Percentiles rank a stretch among this genome's conserved stretches.
Evolutionary conservation across 345 rosid genomes (phyloP).

Genomic region (Geranium rotundifolium): DNA sequence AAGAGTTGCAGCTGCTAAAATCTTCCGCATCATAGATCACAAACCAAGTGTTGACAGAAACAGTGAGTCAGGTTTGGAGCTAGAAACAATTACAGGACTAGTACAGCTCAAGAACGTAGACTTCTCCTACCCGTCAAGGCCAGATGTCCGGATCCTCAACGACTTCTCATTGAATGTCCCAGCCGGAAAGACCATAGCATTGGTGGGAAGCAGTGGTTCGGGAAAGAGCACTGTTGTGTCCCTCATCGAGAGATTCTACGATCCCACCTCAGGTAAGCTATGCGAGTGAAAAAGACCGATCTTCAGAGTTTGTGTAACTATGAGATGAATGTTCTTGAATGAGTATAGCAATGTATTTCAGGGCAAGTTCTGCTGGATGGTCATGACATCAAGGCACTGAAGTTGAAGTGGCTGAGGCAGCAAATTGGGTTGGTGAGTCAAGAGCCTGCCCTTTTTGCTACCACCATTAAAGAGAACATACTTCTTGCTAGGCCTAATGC

Average conservation of each 20-base stretch:
- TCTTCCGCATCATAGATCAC: slow-evolving; percentile 73
- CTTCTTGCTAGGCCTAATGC: slow-evolving; percentile 89
- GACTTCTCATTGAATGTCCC: slow-evolving; percentile 74
- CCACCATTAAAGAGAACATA: slow-evolving; percentile 88
- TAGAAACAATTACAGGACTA: slow-evolving; percentile 62
- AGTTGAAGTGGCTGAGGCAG: slow-evolving; percentile 82
- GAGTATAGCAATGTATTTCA: slow-evolving; percentile 12
- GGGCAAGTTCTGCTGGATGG: slow-evolving; percentile 90
- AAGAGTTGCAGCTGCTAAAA: slow-evolving; percentile 86
- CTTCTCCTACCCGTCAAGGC: slow-evolving; percentile 87
- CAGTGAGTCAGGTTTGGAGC: slow-evolving; percentile 48
- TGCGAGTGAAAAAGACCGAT: too few relatives aligned
- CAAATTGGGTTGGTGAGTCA: slow-evolving; percentile 98
- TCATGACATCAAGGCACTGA: slow-evolving; percentile 67
- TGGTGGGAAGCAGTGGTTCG: slow-evolving; percentile 97
- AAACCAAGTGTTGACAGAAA: slow-evolving; percentile 62
- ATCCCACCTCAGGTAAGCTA: slow-evolving; percentile 61
- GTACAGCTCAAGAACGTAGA: slow-evolving; percentile 73
- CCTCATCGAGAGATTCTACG: slow-evolving; percentile 89
- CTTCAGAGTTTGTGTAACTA: too few relatives aligned
- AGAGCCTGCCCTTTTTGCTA: slow-evolving; percentile 90
- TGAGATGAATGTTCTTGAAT: too few relatives aligned
- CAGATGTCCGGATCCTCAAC: slow-evolving; percentile 63
- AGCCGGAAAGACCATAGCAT: slow-evolving; percentile 88
- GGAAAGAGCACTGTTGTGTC: slow-evolving; percentile 97